These are phyloP conservation scores for Trichosporon coremiiforme DNA, from an alignment of 1,284 basidiomycete genomes.

Conservation along the genomic window DNA sequence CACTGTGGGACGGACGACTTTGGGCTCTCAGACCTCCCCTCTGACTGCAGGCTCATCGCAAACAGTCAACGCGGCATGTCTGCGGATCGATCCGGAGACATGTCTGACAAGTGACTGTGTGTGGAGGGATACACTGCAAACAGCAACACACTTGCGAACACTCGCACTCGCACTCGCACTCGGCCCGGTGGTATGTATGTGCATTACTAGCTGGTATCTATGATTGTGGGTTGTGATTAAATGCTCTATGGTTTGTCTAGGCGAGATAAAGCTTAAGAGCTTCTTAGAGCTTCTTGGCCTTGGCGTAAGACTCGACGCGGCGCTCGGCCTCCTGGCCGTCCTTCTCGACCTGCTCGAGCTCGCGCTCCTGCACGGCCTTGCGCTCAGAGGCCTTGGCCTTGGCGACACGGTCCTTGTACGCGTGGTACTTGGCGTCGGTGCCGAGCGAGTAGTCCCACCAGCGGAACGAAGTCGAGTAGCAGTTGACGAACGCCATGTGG, in stretches of 20 bases:
- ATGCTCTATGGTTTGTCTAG: constrained; percentile 15
- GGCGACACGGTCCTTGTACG: constrained; percentile 67
- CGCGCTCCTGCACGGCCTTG: constrained; percentile 58
- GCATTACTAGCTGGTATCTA: constrained; percentile 16
- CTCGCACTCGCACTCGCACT: no score
- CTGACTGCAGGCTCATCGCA: no score
- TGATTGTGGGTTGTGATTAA: neutral
- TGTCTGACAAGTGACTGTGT: neutral
- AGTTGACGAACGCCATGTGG: constrained; percentile 63
- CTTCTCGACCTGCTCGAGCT: constrained; percentile 62
- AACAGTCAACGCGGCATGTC: no score
- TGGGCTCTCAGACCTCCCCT: no score
- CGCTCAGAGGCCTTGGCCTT: constrained; percentile 61
- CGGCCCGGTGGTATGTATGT: constrained; percentile 11
- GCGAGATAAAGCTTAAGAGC: neutral
- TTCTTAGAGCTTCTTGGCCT: constrained; percentile 28
- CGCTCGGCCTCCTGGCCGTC: constrained; percentile 74
- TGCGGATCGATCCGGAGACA: no score
- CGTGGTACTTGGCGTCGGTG: constrained; percentile 78
- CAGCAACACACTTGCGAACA: no score
- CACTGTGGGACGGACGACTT: no score
- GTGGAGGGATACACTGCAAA: no score
- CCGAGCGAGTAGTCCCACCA: constrained; percentile 87
- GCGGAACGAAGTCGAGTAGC: constrained; percentile 87
- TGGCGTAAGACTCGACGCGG: constrained; percentile 56